A percentile compares a stretch with the other conserved stretches of the same genome.
phyloP scores from a whole-genome alignment of 148 eudicot genomes.

The Beta vulgaris region DNA sequence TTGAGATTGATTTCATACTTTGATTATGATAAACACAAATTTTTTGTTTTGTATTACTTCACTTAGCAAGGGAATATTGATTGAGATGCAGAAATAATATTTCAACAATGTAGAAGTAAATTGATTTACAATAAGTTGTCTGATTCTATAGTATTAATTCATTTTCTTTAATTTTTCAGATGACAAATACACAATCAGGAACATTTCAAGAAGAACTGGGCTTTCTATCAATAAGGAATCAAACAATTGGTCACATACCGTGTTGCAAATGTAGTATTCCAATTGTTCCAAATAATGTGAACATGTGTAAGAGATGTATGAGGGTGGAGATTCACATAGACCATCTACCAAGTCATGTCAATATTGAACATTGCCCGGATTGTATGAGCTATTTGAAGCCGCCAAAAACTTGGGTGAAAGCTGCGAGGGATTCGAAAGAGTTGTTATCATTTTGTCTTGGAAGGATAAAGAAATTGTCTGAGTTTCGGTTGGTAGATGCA shows the following conservation, averaged over 20 bases:
- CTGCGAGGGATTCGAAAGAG: slow-evolving; percentile 19
- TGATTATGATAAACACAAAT: too few relatives aligned
- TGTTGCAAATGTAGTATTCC: slow-evolving; percentile 19
- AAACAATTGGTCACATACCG: slow-evolving; percentile 1
- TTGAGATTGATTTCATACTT: too few relatives aligned
- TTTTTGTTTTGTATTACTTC: too few relatives aligned
- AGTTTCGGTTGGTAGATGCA: slow-evolving; percentile 15
- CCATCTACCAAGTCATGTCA: slow-evolving; percentile 5
- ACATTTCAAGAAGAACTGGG: background rate
- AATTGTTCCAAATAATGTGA: slow-evolving; percentile 13
- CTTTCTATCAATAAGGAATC: background rate
- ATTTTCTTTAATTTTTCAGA: background rate
- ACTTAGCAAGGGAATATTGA: too few relatives aligned
- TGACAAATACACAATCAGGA: background rate
- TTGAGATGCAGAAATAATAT: too few relatives aligned
- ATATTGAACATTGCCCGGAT: slow-evolving; percentile 15
- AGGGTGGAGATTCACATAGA: background rate
- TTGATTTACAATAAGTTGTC: too few relatives aligned
- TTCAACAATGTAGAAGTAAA: too few relatives aligned
- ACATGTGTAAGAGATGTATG: slow-evolving; percentile 13
- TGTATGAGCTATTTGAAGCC: slow-evolving; percentile 23
- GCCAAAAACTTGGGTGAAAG: slow-evolving; percentile 25
- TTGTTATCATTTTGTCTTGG: slow-evolving; percentile 17
- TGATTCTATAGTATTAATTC: background rate
- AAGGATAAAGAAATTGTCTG: slow-evolving; percentile 11